Evolutionary conservation across 2,329 filamentous ascomycete species (phyloP), one percentile per base, ranked within the genome.

Genomic region (Mariannaea sp.): DNA sequence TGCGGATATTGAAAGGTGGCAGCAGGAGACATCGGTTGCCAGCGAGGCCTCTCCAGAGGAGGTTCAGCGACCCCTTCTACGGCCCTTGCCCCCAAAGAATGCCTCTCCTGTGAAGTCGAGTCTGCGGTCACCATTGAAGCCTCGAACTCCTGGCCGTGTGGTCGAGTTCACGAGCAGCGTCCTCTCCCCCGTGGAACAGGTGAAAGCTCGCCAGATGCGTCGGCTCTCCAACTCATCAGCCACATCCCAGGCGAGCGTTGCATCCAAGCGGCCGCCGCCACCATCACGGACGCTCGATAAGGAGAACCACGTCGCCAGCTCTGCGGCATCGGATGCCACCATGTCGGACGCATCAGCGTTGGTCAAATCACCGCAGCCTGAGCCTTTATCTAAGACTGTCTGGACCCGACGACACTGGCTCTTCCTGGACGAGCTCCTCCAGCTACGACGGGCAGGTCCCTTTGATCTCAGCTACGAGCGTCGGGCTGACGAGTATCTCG

Each of bases 51-150:
- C 75, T 1, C 63, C 66, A 2, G 70, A 73, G 2, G 70, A 73
- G 45, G 67, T 74, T 41, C 65, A 71, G 13, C 72, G 68, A 3
- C 73, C 72, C 4, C 62, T 74, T n/a, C 74, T 80, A 17, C 76
- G 77, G 6, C 77, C 79, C 2, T 70, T 78, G 3, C 80, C 81
- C 10, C 73, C 77, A 45, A 77, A 74, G 55, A 73, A 76, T n/a
- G 76, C 77, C 4, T 84, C 81, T 1, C 82, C 82, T 0, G 73
- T 69, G 7, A 85, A 85, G 63, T 85, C 82, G 1, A 80, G 76
- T 58, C 68, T 85, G 19, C 77, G 82, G 14, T 83, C 82, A 4
- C 80, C 81, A 0, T 65, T 82, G 14, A 85, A 85, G 61, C 77
- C 80, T 3, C 82, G 77, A 56, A 84, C 80, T 2, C 80, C 80